A percentile compares a stretch with the other conserved stretches of the same genome.
These are phyloP conservation scores for Jaltomata sinuosa DNA, from an alignment of 257 asterid genomes.

Conservation along the genomic window DNA sequence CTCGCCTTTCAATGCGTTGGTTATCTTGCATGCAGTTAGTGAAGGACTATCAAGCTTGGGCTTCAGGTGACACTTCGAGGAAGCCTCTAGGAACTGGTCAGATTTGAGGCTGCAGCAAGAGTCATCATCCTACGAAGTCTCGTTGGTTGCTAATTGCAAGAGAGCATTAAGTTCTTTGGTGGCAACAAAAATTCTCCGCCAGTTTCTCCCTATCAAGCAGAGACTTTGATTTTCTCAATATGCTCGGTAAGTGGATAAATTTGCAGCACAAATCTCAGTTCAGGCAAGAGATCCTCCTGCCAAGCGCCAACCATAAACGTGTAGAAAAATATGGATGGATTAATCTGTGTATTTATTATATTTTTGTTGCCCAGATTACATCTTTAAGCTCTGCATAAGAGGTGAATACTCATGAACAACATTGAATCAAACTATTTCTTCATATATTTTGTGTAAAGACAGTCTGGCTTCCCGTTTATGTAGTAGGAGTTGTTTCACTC, in stretches of 20 bases:
- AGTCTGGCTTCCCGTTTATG: background rate
- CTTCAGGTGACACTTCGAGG: conserved; percentile 87
- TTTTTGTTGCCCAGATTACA: background rate
- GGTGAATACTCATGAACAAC: too few relatives aligned
- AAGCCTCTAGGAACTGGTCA: conserved; percentile 92
- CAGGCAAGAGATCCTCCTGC: background rate
- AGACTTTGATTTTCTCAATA: background rate
- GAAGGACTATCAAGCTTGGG: conserved; percentile 94
- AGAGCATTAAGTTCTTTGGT: background rate
- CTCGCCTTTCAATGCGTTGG: background rate
- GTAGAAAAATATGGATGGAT: background rate
- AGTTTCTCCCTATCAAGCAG: background rate
- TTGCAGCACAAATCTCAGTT: background rate
- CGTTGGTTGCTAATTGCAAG: background rate
- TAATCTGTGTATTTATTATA: background rate
- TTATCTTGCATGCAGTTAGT: conserved; percentile 40
- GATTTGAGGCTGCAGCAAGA: conserved; percentile 26
- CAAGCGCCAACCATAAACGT: background rate
- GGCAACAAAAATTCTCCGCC: background rate
- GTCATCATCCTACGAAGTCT: background rate
- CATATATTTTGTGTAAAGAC: background rate
- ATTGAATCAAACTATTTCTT: background rate
- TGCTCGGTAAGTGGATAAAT: background rate
- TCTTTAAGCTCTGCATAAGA: too few relatives aligned
- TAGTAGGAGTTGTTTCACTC: background rate